Base-by-base conservation (phyloP, 257 asterid genomes). In the Jaltomata sinuosa region DNA sequence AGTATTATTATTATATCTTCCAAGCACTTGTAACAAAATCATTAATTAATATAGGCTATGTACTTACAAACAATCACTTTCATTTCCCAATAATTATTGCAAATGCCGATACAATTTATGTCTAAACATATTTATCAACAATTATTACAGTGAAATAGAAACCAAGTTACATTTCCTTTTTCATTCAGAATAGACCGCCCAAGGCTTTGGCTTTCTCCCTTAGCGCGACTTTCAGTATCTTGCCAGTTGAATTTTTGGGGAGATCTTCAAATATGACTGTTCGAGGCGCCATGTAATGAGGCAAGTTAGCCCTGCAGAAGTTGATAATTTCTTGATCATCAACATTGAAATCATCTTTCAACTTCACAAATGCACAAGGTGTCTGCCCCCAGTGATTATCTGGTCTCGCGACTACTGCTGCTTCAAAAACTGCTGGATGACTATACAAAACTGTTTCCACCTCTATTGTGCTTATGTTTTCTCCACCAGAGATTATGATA, bases 381-480 rank as follows among this genome's bases (percentile, higher is more conserved):
- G 88, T 88, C 84, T 88, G 91, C 16, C 91, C 91, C 91, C 91
- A 88, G 52, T 85, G 89, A 67, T 87, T 45, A 87, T 88, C 91
- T 21, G 91, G 91, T 74, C 91, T 50, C 0, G 85, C 91, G 1
- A 88, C 91, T 8, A 88, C 91, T 25, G 89, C 91, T 72, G 89
- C 83, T 83, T 88, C 91, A 53, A 85, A 67, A 42, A 89, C 22
- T 36, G 87, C 88, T 0, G 91, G 91, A 89, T 89, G 91, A 36
- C 85, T 25, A 62, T 47, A 83, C 78, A 87, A 9, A 79, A 85
- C 91, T 14, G 86, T 67, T 78, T 89, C 91, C 3, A 89, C 89
- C 78, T 89, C 89, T 18, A 87, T 80, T 0, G 89, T 36, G 76
- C 88, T 85, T 50, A 89, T 87, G 83, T 89, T 89, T 74, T 89